Percentiles rank a stretch among this genome's conserved stretches.
Evolutionary conservation across 192 early-diverging fungal genomes (phyloP).

Genomic region (Coemansia sp.): DNA sequence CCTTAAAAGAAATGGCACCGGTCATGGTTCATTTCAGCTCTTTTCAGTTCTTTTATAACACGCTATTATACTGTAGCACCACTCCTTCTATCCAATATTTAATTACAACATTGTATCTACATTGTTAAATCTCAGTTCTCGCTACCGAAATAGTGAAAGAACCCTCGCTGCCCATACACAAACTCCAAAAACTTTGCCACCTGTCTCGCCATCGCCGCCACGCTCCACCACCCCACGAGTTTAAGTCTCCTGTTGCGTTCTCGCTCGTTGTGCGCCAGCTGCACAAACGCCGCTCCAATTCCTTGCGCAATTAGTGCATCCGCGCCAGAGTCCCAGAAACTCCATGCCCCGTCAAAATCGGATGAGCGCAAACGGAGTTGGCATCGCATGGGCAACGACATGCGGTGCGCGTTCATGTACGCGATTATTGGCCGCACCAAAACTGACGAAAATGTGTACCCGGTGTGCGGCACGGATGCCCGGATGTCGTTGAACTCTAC

Average conservation of each 20-base stretch:
- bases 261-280: slow-evolving; percentile 76
- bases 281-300: slow-evolving; percentile 78
- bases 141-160: slow-evolving; percentile 57
- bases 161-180: slow-evolving; percentile 67
- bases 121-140: background rate
- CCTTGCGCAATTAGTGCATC: slow-evolving; percentile 74
- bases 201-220: slow-evolving; percentile 73
- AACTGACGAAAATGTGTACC: slow-evolving; percentile 70
- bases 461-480: slow-evolving; percentile 73
- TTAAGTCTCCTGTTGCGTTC: slow-evolving; percentile 81
- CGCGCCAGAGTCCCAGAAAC: slow-evolving; percentile 78
- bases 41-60: too few species aligned
- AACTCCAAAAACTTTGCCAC: slow-evolving; percentile 72
- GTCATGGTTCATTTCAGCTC: too few species aligned
- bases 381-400: slow-evolving; percentile 78
- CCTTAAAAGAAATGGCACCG: too few species aligned
- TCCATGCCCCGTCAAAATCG: slow-evolving; percentile 94
- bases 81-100: background rate
- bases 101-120: background rate
- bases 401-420: slow-evolving; percentile 92
- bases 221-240: slow-evolving; percentile 86
- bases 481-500: slow-evolving; percentile 89
- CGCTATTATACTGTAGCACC: too few species aligned
- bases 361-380: slow-evolving; percentile 72
- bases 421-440: slow-evolving; percentile 90